Base-by-base conservation (phyloP, 257 asterid species). In the Fraxinus anomala region DNA sequence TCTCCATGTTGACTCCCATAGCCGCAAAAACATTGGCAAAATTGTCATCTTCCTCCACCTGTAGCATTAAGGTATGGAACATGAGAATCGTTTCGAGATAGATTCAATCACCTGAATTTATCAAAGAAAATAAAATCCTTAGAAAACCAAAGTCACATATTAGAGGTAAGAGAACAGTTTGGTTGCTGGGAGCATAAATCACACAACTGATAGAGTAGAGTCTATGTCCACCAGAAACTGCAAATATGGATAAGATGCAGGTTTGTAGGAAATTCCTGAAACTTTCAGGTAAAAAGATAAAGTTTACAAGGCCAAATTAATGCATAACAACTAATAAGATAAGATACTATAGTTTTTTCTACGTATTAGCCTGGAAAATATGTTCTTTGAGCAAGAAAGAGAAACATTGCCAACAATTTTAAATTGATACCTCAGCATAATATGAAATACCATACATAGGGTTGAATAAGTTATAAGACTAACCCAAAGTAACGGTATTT, bases 1-100 rank as follows among this genome's bases (percentile, higher is more conserved):
- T 94, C 87, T 94, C 97, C 98, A 94, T 92, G 90, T 94, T 94
- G 70, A 94, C 98, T 88, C 98, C 98, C 97, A 94, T 94, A 80
- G 98, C 98, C 49, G 97, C 98, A 87, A 94, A 94, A 84, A 94
- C 98, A 84, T 92, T 94, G 77, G 98, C 98, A 87, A 94, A 94
- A 84, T 94, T 91, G 88, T 94, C 98, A 71, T 92, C 98, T 85
- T 84, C 97, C 73, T 86, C 93, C 76, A 70, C 94, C 97, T 92
- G 86, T 78, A 63, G 68, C 68, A 86, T 42, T 68, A 80, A 81
- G 70, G 10, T 47, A 80, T 81, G 47, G 11, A 72, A 79, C 36
- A 49, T 75, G 67, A 88, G 68, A 77, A 61, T 70, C 68, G 65
- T 54, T 44, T 78, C 68, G 44, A 79, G 39, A 71, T 26, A 39